These are phyloP conservation scores for Pichia scutulata DNA, from an alignment of 805 yeast species.

Conservation along the genomic window DNA sequence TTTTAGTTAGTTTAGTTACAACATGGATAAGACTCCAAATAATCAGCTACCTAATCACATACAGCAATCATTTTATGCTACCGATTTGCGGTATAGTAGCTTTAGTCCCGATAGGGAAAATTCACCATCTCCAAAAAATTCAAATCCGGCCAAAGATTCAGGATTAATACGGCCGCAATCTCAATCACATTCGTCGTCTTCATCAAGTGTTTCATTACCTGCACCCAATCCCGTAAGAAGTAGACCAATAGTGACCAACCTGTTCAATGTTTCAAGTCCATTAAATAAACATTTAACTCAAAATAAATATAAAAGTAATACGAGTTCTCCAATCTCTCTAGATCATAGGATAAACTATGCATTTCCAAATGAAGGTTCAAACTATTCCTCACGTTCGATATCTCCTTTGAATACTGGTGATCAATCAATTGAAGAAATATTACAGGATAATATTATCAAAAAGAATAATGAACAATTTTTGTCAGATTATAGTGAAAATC, in stretches of 20 bases:
- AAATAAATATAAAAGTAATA: background rate
- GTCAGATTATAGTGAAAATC: background rate
- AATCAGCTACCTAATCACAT: background rate
- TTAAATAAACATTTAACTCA: background rate
- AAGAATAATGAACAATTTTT: background rate
- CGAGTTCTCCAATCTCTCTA: background rate
- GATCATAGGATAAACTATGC: background rate
- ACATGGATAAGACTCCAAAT: background rate
- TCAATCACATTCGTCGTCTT: background rate
- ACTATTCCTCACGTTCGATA: slow-evolving; percentile 4
- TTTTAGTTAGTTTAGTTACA: background rate
- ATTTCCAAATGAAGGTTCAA: background rate
- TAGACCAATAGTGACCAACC: background rate
- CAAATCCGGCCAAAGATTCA: background rate
- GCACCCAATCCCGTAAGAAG: slow-evolving; percentile 3
- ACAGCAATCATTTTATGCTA: background rate
- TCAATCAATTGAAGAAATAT: background rate
- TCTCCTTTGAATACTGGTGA: slow-evolving; percentile 5
- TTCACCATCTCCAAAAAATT: background rate
- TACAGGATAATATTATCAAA: background rate
- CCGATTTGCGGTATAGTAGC: background rate
- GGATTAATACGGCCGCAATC: background rate
- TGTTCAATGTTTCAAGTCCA: background rate
- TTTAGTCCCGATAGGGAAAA: background rate
- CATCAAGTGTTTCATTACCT: background rate